Percentiles rank a stretch among this genome's conserved stretches.
These are phyloP conservation scores for Populus alba DNA, from an alignment of 345 rosid genomes.

Conservation along the genomic window DNA sequence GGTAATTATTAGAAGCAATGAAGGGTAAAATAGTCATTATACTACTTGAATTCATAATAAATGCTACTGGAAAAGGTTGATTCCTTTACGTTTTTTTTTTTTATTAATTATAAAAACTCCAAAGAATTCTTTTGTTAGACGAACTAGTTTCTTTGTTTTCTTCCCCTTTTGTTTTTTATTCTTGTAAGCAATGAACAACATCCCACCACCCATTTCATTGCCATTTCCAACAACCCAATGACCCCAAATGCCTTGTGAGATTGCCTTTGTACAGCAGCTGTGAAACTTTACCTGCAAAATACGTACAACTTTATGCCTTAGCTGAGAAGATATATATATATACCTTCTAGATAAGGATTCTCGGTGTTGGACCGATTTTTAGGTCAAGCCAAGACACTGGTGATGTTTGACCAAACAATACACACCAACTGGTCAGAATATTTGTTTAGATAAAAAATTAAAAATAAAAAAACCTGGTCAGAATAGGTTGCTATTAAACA, in stretches of 20 bases:
- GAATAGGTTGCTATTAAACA: too few species aligned
- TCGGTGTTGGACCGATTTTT: neutral
- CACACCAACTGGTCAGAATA: neutral
- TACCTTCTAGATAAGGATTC: neutral
- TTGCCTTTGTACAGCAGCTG: neutral
- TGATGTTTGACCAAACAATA: neutral
- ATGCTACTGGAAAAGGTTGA: too few species aligned
- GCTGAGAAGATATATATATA: neutral
- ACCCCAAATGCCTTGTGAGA: neutral
- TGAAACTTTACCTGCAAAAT: neutral
- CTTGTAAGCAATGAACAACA: too few species aligned
- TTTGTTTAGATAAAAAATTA: neutral
- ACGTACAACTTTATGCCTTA: neutral
- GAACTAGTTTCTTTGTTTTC: neutral
- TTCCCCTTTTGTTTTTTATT: neutral
- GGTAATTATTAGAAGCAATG: too few species aligned
- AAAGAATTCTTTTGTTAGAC: too few species aligned
- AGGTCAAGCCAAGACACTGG: conserved; percentile 4
- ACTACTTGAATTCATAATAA: too few species aligned
- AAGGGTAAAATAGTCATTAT: too few species aligned
- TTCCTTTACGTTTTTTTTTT: too few species aligned
- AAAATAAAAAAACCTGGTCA: neutral
- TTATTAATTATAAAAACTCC: too few species aligned
- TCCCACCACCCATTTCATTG: neutral
- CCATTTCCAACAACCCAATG: neutral